Conservation (phyloP, 2,329 filamentous ascomycete species). For the Penicillium sp. region DNA sequence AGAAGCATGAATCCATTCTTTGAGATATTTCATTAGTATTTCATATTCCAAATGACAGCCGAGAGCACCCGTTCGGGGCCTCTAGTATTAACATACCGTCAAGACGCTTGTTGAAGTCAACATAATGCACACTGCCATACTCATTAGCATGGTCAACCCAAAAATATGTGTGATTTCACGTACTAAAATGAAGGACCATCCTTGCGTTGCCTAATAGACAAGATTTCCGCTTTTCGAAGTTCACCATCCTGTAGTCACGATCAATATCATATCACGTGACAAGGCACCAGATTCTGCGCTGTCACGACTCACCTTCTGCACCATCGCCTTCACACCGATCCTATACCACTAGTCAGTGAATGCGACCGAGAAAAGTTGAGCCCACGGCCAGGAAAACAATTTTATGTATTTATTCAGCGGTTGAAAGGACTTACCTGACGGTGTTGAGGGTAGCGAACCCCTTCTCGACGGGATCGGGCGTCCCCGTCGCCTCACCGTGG, state of each 20-base stretch:
- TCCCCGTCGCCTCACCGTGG: slow-evolving; percentile 54
- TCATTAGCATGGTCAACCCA: slow-evolving; percentile 17
- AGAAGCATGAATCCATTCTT: slow-evolving; percentile 83
- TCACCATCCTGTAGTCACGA: slow-evolving; percentile 64
- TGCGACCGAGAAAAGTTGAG: slow-evolving; percentile 35
- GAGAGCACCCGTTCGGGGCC: background rate
- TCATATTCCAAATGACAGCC: background rate
- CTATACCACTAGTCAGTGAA: slow-evolving; percentile 45
- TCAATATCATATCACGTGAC: slow-evolving; percentile 35
- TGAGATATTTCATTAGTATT: slow-evolving; percentile 43
- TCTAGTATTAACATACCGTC: slow-evolving; percentile 46
- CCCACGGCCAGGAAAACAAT: background rate
- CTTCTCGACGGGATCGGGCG: slow-evolving; percentile 66
- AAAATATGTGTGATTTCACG: slow-evolving; percentile 12
- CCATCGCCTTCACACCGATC: slow-evolving; percentile 66
- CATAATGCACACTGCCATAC: slow-evolving; percentile 73
- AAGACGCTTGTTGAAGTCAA: slow-evolving; percentile 92
- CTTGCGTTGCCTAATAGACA: slow-evolving; percentile 90
- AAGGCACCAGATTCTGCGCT: slow-evolving; percentile 17
- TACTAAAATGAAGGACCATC: slow-evolving; percentile 83
- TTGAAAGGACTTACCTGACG: slow-evolving; percentile 60
- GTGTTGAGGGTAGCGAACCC: slow-evolving; percentile 83
- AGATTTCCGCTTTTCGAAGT: slow-evolving; percentile 86
- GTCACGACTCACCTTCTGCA: slow-evolving; percentile 62
- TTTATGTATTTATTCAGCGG: background rate